Evolutionary conservation across 768 basidiomycete genomes (phyloP).

Genomic region (Boletus insuetus): DNA sequence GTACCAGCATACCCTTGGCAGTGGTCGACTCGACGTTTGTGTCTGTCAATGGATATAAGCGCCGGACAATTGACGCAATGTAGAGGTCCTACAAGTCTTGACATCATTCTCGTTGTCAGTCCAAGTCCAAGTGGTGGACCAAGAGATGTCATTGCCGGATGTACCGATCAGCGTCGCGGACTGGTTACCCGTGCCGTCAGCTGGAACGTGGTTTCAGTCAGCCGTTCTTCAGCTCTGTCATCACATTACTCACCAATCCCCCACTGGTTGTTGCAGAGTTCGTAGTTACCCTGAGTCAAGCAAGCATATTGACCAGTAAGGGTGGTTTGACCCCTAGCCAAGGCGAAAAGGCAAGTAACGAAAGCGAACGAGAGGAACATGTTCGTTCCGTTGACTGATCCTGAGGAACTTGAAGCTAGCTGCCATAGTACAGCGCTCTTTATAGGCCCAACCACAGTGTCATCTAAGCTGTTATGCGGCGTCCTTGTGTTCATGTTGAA

Average conservation of each 20-base stretch:
- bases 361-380: constrained; percentile 17
- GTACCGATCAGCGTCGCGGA: constrained; percentile 43
- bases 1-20: constrained; percentile 48
- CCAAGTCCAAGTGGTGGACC: constrained; percentile 56
- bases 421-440: neutral
- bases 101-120: constrained; percentile 48
- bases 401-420: neutral
- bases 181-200: constrained; percentile 46
- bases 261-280: constrained; percentile 60
- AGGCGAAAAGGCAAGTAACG: constrained; percentile 5
- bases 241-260: constrained; percentile 36
- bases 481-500: neutral
- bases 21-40: constrained; percentile 47
- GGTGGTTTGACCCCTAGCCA: constrained; percentile 4
- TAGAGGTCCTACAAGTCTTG: constrained; percentile 47
- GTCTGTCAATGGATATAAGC: constrained; percentile 30
- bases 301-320: constrained; percentile 46
- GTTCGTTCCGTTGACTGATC: neutral
- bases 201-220: constrained; percentile 19
- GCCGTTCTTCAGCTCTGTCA: neutral
- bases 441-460: constrained; percentile 1
- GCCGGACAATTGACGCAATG: neutral
- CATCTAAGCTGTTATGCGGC: neutral
- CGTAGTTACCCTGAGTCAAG: constrained; percentile 44
- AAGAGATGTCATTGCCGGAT: constrained; percentile 42